A percentile compares a stretch with the other conserved stretches of the same genome.
Evolutionary conservation across 768 basidiomycete species (phyloP).

Genomic region (Amanita brunnescens): DNA sequence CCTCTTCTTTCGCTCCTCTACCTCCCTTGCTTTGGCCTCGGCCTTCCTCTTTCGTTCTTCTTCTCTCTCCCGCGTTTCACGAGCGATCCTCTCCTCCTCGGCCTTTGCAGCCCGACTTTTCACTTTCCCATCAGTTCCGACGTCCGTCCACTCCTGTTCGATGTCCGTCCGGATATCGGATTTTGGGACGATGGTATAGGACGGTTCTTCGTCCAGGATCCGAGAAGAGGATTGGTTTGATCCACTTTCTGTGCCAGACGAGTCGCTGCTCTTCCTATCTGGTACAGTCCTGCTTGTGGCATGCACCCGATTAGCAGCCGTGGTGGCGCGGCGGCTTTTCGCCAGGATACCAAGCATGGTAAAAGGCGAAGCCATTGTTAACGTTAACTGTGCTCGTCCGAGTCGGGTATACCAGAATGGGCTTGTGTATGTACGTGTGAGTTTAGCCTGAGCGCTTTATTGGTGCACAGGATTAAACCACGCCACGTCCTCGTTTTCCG

Average conservation of each 20-base stretch:
- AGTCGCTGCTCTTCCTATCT: not conserved
- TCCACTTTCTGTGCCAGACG: not conserved
- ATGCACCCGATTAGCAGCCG: not conserved
- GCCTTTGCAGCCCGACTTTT: not conserved
- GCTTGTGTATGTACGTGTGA: not conserved
- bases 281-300: not conserved
- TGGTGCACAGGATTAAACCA: not conserved
- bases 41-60: not conserved
- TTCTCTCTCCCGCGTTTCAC: not conserved
- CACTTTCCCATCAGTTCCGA: not conserved
- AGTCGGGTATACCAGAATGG: not conserved
- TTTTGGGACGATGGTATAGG: constrained; percentile 4
- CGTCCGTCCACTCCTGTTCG: constrained; percentile 6
- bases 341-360: constrained; percentile 2
- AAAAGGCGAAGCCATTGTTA: constrained; percentile 3
- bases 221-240: not conserved
- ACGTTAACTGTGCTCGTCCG: no score
- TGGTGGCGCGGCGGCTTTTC: constrained; percentile 1
- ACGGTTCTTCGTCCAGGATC: constrained; percentile 3
- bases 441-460: not conserved
- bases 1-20: not conserved
- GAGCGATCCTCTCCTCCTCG: not conserved
- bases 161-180: not conserved
- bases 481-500: not conserved
- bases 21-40: not conserved